These are phyloP conservation scores for Coemansia sp. DNA, from an alignment of 192 early-diverging fungal genomes.

Conservation along the genomic window DNA sequence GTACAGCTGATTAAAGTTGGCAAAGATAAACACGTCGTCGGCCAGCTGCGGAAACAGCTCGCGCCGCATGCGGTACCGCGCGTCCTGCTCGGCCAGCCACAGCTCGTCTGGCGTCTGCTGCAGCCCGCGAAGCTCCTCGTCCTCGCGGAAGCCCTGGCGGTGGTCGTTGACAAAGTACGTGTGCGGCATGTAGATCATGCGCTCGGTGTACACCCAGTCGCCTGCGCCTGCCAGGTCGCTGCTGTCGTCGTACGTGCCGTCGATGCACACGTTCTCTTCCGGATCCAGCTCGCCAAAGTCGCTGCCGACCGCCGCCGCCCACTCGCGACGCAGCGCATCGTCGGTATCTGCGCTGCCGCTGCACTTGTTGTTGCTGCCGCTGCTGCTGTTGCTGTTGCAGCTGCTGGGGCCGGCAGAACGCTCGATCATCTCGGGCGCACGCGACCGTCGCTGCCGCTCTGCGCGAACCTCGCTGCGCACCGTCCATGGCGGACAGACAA, in stretches of 20 bases:
- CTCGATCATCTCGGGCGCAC: conserved; percentile 26
- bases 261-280: conserved; percentile 42
- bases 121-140: conserved; percentile 56
- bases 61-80: conserved; percentile 80
- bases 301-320: conserved; percentile 55
- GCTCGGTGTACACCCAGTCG: conserved; percentile 83
- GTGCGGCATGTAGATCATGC: conserved; percentile 88
- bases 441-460: conserved; percentile 34
- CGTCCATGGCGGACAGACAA: conserved; percentile 72
- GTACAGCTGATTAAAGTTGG: conserved; percentile 97
- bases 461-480: conserved; percentile 62
- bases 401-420: conserved; percentile 5
- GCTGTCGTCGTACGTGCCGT: conserved; percentile 27
- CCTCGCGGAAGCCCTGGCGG: conserved; percentile 85
- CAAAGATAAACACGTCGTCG: conserved; percentile 88
- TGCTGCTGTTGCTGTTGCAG: conserved; percentile 18
- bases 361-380: conserved; percentile 15
- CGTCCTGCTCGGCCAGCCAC: conserved; percentile 80
- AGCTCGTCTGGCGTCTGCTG: conserved; percentile 42
- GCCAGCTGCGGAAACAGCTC: conserved; percentile 81
- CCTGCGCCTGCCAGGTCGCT: conserved; percentile 32
- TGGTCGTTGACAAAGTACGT: conserved; percentile 96
- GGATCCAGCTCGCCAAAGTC: conserved; percentile 56
- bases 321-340: conserved; percentile 40
- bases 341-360: not conserved